Evolutionary conservation across 106 monocot species (phyloP), one percentile per base, ranked within the genome.

Genomic region (Phalaenopsis equestris): DNA sequence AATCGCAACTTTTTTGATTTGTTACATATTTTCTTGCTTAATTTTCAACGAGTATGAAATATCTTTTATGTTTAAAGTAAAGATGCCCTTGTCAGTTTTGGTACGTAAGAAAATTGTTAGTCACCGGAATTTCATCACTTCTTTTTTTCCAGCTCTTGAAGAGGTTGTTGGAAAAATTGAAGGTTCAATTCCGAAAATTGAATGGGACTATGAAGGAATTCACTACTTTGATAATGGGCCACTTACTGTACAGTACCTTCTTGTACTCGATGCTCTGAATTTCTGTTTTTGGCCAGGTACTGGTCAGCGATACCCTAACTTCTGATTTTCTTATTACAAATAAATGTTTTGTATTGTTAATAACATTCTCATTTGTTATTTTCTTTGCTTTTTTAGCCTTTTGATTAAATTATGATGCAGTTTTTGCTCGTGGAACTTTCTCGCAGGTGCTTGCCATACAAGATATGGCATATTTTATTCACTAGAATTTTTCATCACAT

Each of bases 241-340:
- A 11, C 91, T 99, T 80, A 99, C 98, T 43, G 94, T 99, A 80
- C 98, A 99, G 72, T 99, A 99, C 61, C 79, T 99, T 16, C 84
- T 99, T 68, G 98, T 99, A 76, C 45, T 99, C 84, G 98, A 99
- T 86, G 92, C 98, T 14, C 72, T 94, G 12, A 99, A 99, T 83
- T 99, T 99, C 77, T 99, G 98, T 67, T 99, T 99, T 80, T 99
- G 98, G 98, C 98, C 98, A 86, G 98, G 98, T 94, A 82, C 67
- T 11, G 19, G 15, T 23, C 21, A 70, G 16, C 24, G 3, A 70
- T 70, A 6, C 8, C 19, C 43, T 41, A 43, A 6, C 41, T 19
- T 0, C 18, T 42, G 42, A 9, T 74, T 74, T 45, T 5, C 43
- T 42, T 43, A 5, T 73, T 74, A 8, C 4, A 18, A 19, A 74